Conservation (phyloP, 192 early-diverging fungal genomes). For the Podila clonocystis region DNA sequence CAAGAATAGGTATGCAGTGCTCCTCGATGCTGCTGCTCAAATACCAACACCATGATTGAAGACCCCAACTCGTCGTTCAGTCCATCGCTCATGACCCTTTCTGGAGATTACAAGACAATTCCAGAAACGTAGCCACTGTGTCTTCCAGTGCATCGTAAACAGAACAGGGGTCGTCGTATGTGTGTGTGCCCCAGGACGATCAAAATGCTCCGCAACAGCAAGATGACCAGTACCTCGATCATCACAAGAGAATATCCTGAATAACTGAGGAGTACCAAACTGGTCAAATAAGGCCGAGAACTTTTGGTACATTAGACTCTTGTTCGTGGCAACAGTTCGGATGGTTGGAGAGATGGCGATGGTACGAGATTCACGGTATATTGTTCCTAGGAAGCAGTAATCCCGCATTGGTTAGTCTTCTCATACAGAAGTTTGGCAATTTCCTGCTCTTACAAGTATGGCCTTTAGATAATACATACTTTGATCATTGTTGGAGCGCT, state of each 20-base stretch:
- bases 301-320: slow-evolving; percentile 12
- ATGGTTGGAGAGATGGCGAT: slow-evolving; percentile 25
- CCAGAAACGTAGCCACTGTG: slow-evolving; percentile 27
- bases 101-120: not conserved
- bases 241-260: slow-evolving; percentile 24
- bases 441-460: not conserved
- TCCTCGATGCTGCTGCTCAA: slow-evolving; percentile 20
- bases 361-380: slow-evolving; percentile 23
- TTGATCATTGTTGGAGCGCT: not conserved
- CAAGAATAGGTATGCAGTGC: slow-evolving; percentile 16
- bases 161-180: slow-evolving; percentile 31
- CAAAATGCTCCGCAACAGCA: slow-evolving; percentile 26
- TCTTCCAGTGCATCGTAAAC: slow-evolving; percentile 37
- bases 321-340: slow-evolving; percentile 22
- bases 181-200: slow-evolving; percentile 7
- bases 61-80: not conserved
- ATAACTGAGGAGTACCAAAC: slow-evolving; percentile 13
- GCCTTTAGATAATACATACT: slow-evolving; percentile 4
- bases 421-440: not conserved
- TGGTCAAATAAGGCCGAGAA: slow-evolving; percentile 22
- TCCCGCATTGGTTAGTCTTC: slow-evolving; percentile 5
- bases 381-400: slow-evolving; percentile 3
- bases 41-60: slow-evolving; percentile 29
- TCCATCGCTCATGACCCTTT: slow-evolving; percentile 14
- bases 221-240: slow-evolving; percentile 18